These are phyloP conservation scores for Dendrobium huoshanense DNA, from an alignment of 106 monocot genomes.

Conservation along the genomic window DNA sequence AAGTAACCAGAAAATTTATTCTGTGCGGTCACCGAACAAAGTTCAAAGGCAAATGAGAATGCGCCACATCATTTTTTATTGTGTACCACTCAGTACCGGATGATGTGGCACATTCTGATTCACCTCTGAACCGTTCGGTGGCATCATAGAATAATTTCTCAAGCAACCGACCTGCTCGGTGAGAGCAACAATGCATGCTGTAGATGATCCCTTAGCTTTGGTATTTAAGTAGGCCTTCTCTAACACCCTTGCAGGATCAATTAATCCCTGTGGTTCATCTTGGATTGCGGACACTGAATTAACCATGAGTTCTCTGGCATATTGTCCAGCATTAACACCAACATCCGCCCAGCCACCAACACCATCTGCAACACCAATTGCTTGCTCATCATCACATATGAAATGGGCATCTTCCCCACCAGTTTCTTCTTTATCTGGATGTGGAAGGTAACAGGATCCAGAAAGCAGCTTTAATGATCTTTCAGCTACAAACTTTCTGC, in stretches of 20 bases:
- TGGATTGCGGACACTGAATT: constrained; percentile 54
- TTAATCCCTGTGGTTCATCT: constrained; percentile 53
- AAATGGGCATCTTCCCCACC: constrained; percentile 82
- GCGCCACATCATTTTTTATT: too few species aligned
- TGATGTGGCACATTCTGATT: neutral
- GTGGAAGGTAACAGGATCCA: constrained; percentile 70
- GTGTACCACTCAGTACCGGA: too few species aligned
- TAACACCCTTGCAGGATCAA: constrained; percentile 56
- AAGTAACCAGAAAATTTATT: too few species aligned
- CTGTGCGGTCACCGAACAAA: too few species aligned
- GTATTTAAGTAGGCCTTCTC: constrained; percentile 62
- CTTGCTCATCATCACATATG: constrained; percentile 49
- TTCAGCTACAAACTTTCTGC: constrained; percentile 26
- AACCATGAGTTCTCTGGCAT: constrained; percentile 69
- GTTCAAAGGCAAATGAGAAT: too few species aligned
- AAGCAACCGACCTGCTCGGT: constrained; percentile 24
- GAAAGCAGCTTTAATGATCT: constrained; percentile 53
- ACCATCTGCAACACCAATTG: constrained; percentile 71
- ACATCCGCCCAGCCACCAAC: constrained; percentile 77
- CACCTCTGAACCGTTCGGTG: too few species aligned
- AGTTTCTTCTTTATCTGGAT: constrained; percentile 63
- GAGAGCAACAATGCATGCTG: constrained; percentile 71
- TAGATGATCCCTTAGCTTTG: constrained; percentile 68
- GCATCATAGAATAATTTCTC: too few species aligned
- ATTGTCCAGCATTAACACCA: constrained; percentile 58